Conservation (phyloP, 2,329 filamentous ascomycete genomes). For the Aspergillus sp. region DNA sequence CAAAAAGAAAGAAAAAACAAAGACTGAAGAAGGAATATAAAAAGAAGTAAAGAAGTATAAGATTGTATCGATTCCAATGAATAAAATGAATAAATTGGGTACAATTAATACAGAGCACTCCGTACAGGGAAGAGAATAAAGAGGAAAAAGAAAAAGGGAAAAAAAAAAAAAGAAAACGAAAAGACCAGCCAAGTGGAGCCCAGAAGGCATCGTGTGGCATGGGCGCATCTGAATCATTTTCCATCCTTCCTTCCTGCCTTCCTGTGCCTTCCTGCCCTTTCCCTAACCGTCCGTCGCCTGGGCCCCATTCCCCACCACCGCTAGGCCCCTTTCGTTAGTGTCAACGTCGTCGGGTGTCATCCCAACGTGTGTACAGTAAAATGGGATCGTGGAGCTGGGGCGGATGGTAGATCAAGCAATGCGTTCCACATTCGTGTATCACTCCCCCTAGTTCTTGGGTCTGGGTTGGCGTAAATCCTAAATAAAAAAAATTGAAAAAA, state of each 20-base stretch:
- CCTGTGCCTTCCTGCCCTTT: slow-evolving; percentile 13
- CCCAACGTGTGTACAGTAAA: slow-evolving; percentile 26
- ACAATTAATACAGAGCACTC: neutral
- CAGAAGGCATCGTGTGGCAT: slow-evolving; percentile 13
- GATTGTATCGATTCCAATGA: neutral
- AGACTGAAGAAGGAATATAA: neutral
- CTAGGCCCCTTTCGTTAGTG: slow-evolving; percentile 33
- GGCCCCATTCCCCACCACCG: slow-evolving; percentile 10
- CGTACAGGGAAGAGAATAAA: no score
- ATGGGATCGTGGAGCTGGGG: slow-evolving; percentile 37
- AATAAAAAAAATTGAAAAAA: neutral
- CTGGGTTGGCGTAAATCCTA: neutral
- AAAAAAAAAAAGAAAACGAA: slow-evolving; percentile 4
- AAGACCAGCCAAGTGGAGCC: slow-evolving; percentile 11
- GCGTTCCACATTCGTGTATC: slow-evolving; percentile 7
- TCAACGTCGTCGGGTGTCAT: slow-evolving; percentile 39
- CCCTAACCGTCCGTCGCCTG: slow-evolving; percentile 12
- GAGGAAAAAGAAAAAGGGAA: neutral
- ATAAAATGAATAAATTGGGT: neutral
- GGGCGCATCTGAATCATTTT: slow-evolving; percentile 19
- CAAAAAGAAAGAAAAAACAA: neutral
- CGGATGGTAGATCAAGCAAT: slow-evolving; percentile 35
- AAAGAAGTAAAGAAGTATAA: neutral
- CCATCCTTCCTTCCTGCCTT: slow-evolving; percentile 10
- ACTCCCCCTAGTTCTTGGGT: slow-evolving; percentile 1